Conservation (phyloP, 2,329 filamentous ascomycete species). For the Alternaria sp. region DNA sequence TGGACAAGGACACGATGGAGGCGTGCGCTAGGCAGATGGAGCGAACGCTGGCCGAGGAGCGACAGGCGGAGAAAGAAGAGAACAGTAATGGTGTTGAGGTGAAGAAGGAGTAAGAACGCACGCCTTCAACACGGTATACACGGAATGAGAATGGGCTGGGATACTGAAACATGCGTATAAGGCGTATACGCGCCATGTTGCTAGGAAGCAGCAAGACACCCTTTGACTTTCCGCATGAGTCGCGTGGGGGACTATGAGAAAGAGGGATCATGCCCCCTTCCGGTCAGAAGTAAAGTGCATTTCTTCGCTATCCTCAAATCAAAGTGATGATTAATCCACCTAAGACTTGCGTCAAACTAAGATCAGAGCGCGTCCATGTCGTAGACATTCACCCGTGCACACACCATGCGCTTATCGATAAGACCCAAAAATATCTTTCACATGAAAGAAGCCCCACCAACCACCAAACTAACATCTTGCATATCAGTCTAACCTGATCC, state of each 20-base stretch:
- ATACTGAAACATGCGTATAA: not conserved
- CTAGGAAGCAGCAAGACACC: not conserved
- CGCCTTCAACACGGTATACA: not conserved
- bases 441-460: conserved; percentile 4
- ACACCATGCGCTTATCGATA: conserved; percentile 31
- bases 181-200: not conserved
- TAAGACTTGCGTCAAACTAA: not conserved
- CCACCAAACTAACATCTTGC: not conserved
- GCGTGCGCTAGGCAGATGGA: conserved; percentile 36
- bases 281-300: not conserved
- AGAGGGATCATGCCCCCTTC: too few relatives aligned
- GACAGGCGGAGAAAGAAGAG: conserved; percentile 12
- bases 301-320: too few relatives aligned
- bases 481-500: not conserved
- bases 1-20: conserved; percentile 37
- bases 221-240: not conserved
- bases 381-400: conserved; percentile 21
- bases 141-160: not conserved
- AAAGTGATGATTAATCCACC: not conserved
- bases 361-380: not conserved
- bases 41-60: conserved; percentile 29
- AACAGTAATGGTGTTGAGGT: conserved; percentile 12
- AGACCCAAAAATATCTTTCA: conserved; percentile 24
- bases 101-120: conserved; percentile 8
- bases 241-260: too few relatives aligned